These are phyloP conservation scores for Tulasnella sp. DNA, from an alignment of 768 basidiomycete genomes.

Conservation along the genomic window DNA sequence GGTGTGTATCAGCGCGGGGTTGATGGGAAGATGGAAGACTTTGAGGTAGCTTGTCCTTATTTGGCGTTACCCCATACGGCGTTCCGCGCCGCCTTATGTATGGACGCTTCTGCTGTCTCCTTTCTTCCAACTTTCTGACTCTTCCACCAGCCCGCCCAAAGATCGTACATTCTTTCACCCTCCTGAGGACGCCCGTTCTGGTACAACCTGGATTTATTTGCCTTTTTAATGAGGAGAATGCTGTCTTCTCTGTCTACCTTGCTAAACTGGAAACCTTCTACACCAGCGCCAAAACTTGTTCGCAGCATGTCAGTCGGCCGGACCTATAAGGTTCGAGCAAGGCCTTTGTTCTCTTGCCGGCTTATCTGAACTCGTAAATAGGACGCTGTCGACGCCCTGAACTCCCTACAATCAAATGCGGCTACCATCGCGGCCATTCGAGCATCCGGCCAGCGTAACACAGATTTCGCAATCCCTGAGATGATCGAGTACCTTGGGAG, in stretches of 20 bases:
- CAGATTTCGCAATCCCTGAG: slow-evolving; percentile 62
- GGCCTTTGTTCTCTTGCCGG: not conserved
- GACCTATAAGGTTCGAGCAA: slow-evolving; percentile 36
- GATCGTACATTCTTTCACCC: no score
- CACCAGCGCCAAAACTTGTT: not conserved
- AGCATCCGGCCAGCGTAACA: slow-evolving; percentile 50
- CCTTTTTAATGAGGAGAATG: slow-evolving; percentile 12
- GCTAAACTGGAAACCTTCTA: not conserved
- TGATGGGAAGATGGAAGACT: no score
- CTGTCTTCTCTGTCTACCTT: not conserved
- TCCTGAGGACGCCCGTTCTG: no score
- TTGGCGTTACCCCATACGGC: no score
- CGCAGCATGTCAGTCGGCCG: slow-evolving; percentile 44
- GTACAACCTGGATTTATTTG: no score
- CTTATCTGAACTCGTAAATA: slow-evolving; percentile 18
- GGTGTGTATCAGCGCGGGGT: no score
- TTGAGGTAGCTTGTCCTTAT: no score
- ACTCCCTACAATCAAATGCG: slow-evolving; percentile 84
- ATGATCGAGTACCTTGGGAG: slow-evolving; percentile 81
- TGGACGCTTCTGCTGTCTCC: no score
- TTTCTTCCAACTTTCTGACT: no score
- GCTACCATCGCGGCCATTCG: slow-evolving; percentile 79
- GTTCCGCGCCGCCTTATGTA: no score
- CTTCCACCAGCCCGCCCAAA: no score
- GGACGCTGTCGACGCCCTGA: slow-evolving; percentile 62